These are phyloP conservation scores for Termitomyces sp. DNA, from an alignment of 768 basidiomycete genomes.

Conservation along the genomic window DNA sequence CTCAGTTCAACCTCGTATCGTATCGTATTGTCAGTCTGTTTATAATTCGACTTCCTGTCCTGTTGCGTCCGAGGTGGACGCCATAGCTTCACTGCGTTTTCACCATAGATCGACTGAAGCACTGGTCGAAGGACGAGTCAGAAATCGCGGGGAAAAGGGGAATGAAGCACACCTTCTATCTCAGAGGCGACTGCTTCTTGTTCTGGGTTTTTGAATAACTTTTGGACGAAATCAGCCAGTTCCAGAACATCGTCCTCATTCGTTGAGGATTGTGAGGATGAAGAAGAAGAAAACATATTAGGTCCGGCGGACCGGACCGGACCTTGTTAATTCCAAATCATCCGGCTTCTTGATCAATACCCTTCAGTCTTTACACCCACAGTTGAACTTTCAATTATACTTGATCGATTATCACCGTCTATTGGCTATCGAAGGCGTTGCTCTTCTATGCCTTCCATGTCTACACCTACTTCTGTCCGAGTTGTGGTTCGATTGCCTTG, in stretches of 20 bases:
- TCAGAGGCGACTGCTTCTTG: conserved; percentile 42
- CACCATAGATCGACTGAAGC: conserved; percentile 82
- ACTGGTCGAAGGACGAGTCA: conserved; percentile 35
- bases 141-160: background rate
- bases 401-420: background rate
- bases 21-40: conserved; percentile 33
- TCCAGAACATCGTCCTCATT: conserved; percentile 23
- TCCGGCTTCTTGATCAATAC: no score
- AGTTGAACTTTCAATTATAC: background rate
- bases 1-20: conserved; percentile 65
- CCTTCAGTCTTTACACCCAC: background rate
- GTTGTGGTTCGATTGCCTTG: conserved; percentile 80
- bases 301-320: conserved; percentile 4
- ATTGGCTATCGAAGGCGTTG: background rate
- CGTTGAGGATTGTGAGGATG: conserved; percentile 16
- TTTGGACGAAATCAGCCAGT: conserved; percentile 31
- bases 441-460: conserved; percentile 21
- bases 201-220: conserved; percentile 33
- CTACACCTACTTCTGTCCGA: conserved; percentile 42
- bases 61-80: conserved; percentile 28
- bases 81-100: conserved; percentile 62
- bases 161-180: conserved; percentile 36
- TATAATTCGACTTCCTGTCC: conserved; percentile 16
- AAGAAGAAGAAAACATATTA: conserved; percentile 21
- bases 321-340: background rate